Evolutionary conservation across 1,284 basidiomycete species (phyloP).

Genomic region (Hymenochaete sp.): DNA sequence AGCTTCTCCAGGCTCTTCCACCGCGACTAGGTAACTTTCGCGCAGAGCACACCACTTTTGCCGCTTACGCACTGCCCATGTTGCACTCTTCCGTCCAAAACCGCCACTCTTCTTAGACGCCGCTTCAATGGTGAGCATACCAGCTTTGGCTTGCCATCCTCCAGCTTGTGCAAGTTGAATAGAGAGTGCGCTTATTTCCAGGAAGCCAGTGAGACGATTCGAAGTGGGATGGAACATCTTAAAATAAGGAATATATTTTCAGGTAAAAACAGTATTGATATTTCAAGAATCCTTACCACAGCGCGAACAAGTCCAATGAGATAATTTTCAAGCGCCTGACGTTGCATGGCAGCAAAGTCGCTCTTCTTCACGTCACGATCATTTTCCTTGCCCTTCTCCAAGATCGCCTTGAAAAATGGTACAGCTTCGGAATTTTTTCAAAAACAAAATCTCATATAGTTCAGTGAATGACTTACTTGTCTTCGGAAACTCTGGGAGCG

Average conservation of each 20-base stretch:
- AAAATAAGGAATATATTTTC: too few relatives aligned
- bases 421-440: too few relatives aligned
- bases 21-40: slow-evolving; percentile 86
- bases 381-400: slow-evolving; percentile 44
- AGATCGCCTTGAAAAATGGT: slow-evolving; percentile 82
- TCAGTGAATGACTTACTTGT: slow-evolving; percentile 49
- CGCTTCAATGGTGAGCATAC: slow-evolving; percentile 61
- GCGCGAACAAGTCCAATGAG: slow-evolving; percentile 82
- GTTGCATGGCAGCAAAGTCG: slow-evolving; percentile 74
- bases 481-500: slow-evolving; percentile 87
- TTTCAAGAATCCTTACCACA: slow-evolving; percentile 51
- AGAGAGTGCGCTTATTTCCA: slow-evolving; percentile 89
- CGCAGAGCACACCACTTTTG: slow-evolving; percentile 91
- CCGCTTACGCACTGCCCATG: slow-evolving; percentile 63
- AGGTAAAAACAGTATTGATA: slow-evolving; percentile 6
- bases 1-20: slow-evolving; percentile 84
- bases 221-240: slow-evolving; percentile 96
- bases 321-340: slow-evolving; percentile 83
- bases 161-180: slow-evolving; percentile 78
- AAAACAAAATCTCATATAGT: too few relatives aligned
- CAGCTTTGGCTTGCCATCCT: slow-evolving; percentile 84
- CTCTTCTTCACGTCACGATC: slow-evolving; percentile 47
- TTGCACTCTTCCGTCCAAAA: slow-evolving; percentile 56
- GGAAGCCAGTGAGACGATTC: slow-evolving; percentile 88
- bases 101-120: slow-evolving; percentile 39